Percentiles rank a stretch among this genome's conserved stretches.
phyloP scores from a whole-genome alignment of 2,329 filamentous ascomycete genomes.

The Colletotrichum tanaceti region DNA sequence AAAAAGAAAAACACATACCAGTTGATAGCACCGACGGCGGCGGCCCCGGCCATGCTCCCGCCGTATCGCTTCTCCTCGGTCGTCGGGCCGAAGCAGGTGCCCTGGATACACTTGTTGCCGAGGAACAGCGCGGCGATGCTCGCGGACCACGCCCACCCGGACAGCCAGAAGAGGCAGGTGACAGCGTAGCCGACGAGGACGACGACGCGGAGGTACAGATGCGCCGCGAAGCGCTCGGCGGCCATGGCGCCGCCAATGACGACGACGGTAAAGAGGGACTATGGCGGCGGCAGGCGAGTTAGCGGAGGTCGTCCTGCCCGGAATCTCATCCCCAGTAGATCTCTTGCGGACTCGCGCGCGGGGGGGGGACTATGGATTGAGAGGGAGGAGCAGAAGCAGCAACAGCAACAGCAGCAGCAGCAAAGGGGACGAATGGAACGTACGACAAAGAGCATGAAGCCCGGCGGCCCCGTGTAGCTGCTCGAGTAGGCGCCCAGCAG shows the following conservation, averaged over 20 bases:
- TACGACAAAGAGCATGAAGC: conserved; percentile 61
- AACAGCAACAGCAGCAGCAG: too few relatives aligned
- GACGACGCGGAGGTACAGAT: conserved; percentile 53
- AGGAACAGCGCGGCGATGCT: conserved; percentile 49
- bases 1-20: too few relatives aligned
- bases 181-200: conserved; percentile 53
- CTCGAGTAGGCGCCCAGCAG: conserved; percentile 47
- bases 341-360: too few relatives aligned
- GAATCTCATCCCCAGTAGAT: too few relatives aligned
- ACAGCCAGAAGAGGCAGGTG: conserved; percentile 58
- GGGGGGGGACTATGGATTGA: too few relatives aligned
- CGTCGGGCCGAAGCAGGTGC: conserved; percentile 43
- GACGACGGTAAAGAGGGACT: conserved; percentile 54
- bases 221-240: conserved; percentile 51
- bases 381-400: conserved; percentile 26
- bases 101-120: conserved; percentile 37
- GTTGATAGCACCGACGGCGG: conserved; percentile 55
- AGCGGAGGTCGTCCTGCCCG: neutral
- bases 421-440: conserved; percentile 44
- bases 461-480: conserved; percentile 50
- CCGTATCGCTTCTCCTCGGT: conserved; percentile 41
- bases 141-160: conserved; percentile 56
- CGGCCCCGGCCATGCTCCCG: conserved; percentile 52
- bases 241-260: conserved; percentile 53
- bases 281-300: conserved; percentile 44